Evolutionary conservation across 495 filamentous ascomycete genomes (phyloP), one percentile per base, ranked within the genome.

Genomic region (Penicillium diatomitis): DNA sequence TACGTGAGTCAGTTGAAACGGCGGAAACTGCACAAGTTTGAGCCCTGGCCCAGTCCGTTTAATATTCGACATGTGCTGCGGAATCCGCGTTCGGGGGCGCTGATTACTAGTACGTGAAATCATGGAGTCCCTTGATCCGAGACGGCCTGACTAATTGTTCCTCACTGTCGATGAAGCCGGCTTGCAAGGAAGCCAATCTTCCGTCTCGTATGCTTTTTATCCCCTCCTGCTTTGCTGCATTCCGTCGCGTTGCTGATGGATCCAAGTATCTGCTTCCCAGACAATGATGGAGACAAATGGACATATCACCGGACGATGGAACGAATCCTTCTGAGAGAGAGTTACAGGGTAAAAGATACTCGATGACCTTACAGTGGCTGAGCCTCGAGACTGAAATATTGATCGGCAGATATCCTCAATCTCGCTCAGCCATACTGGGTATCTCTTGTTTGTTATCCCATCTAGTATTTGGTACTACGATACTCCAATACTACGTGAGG

Each of bases 261-360:
- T 39, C 34, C n/a, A 28, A 70, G 67, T 32, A 51, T 68, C 11
- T 70, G 67, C 54, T 67, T 69, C 31, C 66, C 68, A 39, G 65
- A 69, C 30, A 58, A 55, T 38, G 62, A 68, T 32, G 58, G 66
- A 31, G 54, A 57, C 2, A 55, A 54, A 48, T 68, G 64, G 68
- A 59, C 58, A 5, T 71, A 71, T 36, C 60, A 64, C 42, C 59
- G 57, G 27, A 65, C 61, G 4, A 71, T 68, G 66, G 68, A 69
- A 47, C 55, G 63, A 27, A 53, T 65, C 4, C 56, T 69, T 3
- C 61, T 68, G 43, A 68, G 60, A 55, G 65, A 67, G 30, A 47
- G 50, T 12, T 71, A 66, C 48, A 56, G 65, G 46, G 68, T 71
- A 57, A 20, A 20, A 20, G 20, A 20, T 20, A 20, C 20, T 20